Base-by-base conservation (phyloP, 176 grass and related monocot genomes). In the Cenchrus fungigraminus region DNA sequence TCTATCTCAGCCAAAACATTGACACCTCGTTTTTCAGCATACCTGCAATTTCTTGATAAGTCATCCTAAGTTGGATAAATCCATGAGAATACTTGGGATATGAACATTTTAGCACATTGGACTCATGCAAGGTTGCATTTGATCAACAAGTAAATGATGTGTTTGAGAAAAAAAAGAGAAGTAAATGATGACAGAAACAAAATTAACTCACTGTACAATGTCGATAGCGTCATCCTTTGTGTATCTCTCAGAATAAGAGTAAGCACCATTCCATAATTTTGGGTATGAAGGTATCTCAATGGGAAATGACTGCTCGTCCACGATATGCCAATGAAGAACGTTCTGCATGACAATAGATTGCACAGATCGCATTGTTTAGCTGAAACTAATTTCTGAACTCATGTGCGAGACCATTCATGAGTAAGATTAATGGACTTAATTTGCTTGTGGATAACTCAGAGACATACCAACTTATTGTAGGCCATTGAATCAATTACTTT, bases 311-410 rank as follows among this genome's bases (percentile, higher is more conserved):
- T 98, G 88, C 46, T 89, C 80, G 61, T 98, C 96, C 68, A 98
- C 91, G 15, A 98, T 98, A 74, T 98, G 96, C 96, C 96, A 98
- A 79, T 98, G 96, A 82, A 98, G 93, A 86, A 98, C 70, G 57
- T 98, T 98, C 96, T 98, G 88, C n/a, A 74, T 70, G 52, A 57
- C n/a, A 46, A 47, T 1, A 65, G 7, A 44, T 72, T 29, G 78
- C 43, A 52, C 1, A 47, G 6, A 61, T 77, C 49, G 7, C 17
- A 31, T 31, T 3, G 34, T 34, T 34, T 34, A 34, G 34, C 34
- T 34, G 34, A 34, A 34, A 34, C 34, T 34, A 34, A 34, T 34
- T 34, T 34, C 34, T 3, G 34, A 34, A 34, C 34, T 34, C 34
- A 34, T 3, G 3, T 34, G 3, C 3, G 34, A 34, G 34, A 78